Evolutionary conservation across 139 green algal species (phyloP).

Genomic region (Spirogloea muscicola): DNA sequence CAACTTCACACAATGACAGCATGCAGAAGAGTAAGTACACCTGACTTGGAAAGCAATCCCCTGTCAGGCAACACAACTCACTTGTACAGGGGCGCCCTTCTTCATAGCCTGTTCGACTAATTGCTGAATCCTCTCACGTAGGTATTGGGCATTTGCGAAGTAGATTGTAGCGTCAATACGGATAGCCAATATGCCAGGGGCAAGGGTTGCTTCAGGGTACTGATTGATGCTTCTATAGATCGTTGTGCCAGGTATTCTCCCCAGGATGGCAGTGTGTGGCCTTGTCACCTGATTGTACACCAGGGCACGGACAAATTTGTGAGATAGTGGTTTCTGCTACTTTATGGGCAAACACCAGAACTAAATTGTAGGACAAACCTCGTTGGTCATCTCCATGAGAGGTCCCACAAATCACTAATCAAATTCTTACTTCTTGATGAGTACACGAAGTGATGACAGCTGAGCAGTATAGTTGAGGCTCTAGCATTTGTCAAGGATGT

Average conservation of each 20-base stretch:
- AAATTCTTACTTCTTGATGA: too few relatives aligned
- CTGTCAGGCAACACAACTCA: not conserved
- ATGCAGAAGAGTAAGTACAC: not conserved
- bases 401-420: too few relatives aligned
- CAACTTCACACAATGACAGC: conserved; percentile 36
- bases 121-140: conserved; percentile 46
- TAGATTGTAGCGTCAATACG: conserved; percentile 61
- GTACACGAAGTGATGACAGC: too few relatives aligned
- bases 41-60: too few relatives aligned
- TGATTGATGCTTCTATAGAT: conserved; percentile 70
- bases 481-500: too few relatives aligned
- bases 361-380: too few relatives aligned
- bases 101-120: not conserved
- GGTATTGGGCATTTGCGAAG: conserved; percentile 71
- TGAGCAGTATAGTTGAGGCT: too few relatives aligned
- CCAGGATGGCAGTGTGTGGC: conserved; percentile 74
- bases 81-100: too few relatives aligned
- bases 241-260: conserved; percentile 59
- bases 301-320: too few relatives aligned
- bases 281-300: not conserved
- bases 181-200: conserved; percentile 59
- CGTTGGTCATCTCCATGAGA: too few relatives aligned
- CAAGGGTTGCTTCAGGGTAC: conserved; percentile 61
- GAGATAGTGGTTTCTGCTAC: too few relatives aligned
- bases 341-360: too few relatives aligned